These are phyloP conservation scores for Hypsizygus ulmarius DNA, from an alignment of 1,284 basidiomycete genomes.

Conservation along the genomic window DNA sequence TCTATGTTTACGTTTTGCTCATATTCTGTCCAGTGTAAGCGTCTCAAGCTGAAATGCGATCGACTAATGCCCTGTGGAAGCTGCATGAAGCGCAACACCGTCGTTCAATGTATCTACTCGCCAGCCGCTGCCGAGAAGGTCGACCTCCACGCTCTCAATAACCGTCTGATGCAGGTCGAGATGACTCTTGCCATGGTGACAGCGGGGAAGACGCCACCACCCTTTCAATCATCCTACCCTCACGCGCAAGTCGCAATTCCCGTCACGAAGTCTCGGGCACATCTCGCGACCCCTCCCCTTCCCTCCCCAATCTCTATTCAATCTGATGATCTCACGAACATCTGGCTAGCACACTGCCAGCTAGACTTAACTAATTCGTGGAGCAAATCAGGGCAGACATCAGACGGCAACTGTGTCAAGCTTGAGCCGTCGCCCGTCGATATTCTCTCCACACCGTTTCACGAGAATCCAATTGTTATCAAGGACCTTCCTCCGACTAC, in stretches of 20 bases:
- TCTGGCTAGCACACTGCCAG: constrained; percentile 45
- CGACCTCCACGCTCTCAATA: constrained; percentile 77
- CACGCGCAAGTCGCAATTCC: constrained; percentile 22
- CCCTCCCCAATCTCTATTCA: constrained; percentile 54
- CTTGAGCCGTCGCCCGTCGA: constrained; percentile 41
- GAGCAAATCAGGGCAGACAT: constrained; percentile 7
- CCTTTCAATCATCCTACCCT: constrained; percentile 36
- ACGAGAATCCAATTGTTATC: constrained; percentile 11
- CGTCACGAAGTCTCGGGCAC: constrained; percentile 20
- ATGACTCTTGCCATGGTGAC: constrained; percentile 47
- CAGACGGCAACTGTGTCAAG: constrained; percentile 37
- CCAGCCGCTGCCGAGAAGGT: constrained; percentile 81
- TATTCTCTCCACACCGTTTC: constrained; percentile 20
- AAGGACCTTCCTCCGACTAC: constrained; percentile 7
- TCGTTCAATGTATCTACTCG: constrained; percentile 70
- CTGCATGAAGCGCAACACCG: constrained; percentile 74
- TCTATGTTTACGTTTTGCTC: constrained; percentile 10
- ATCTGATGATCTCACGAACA: constrained; percentile 52
- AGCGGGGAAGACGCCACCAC: constrained; percentile 36
- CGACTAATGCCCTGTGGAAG: constrained; percentile 70
- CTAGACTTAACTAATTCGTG: constrained; percentile 16
- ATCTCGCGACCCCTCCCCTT: constrained; percentile 30
- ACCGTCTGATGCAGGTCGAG: constrained; percentile 65
- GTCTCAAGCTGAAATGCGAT: constrained; percentile 79
- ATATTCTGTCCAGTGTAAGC: constrained; percentile 60